A percentile compares a stretch with the other conserved stretches of the same genome.
Evolutionary conservation across 1,284 basidiomycete genomes (phyloP).

Genomic region (Sanghuangporus weigelae): DNA sequence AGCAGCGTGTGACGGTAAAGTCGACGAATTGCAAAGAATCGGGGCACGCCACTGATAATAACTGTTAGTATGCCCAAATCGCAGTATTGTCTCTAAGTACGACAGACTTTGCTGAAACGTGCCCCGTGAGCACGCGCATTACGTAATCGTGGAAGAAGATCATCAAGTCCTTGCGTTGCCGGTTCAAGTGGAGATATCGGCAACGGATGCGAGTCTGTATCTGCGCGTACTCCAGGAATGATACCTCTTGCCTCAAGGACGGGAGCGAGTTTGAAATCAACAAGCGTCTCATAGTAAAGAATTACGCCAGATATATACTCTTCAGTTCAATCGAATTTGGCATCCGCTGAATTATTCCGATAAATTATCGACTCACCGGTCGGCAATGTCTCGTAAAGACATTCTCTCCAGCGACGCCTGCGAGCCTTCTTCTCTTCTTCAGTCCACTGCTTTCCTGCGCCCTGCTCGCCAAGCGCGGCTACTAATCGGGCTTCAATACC

Average conservation of each 20-base stretch:
- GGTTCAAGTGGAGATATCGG: constrained; percentile 41
- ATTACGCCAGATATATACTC: constrained; percentile 49
- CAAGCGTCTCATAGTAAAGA: constrained; percentile 41
- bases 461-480: constrained; percentile 29
- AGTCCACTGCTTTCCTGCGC: constrained; percentile 24
- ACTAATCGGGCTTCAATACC: constrained; percentile 37
- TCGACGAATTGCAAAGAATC: constrained; percentile 37
- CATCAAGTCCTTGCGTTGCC: constrained; percentile 45
- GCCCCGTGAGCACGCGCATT: constrained; percentile 39
- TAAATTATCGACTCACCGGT: constrained; percentile 28
- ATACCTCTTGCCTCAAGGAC: constrained; percentile 40
- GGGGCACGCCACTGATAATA: constrained; percentile 39
- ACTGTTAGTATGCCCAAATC: neutral
- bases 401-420: constrained; percentile 40
- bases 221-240: constrained; percentile 46
- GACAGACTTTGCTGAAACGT: constrained; percentile 36
- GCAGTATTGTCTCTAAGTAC: neutral
- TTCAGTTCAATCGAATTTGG: constrained; percentile 18
- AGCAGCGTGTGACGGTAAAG: constrained; percentile 34
- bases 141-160: constrained; percentile 38
- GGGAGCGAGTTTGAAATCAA: constrained; percentile 41
- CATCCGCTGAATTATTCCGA: neutral
- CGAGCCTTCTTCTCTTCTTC: constrained; percentile 35
- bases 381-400: constrained; percentile 38
- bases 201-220: constrained; percentile 43